phyloP scores from a whole-genome alignment of 164 flowering plant genomes.

The Liquidambar formosana region DNA sequence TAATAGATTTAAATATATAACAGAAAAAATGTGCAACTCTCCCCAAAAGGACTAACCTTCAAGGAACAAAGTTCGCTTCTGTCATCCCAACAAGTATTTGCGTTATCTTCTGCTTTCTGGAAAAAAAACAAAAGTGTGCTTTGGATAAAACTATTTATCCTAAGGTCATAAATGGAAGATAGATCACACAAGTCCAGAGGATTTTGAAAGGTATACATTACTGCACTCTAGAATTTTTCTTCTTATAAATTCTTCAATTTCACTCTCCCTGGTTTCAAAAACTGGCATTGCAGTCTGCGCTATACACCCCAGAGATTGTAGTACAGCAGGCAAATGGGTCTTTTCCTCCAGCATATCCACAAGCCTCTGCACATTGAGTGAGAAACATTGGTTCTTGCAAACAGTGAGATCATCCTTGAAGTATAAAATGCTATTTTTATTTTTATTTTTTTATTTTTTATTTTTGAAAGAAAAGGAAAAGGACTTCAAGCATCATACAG shows the following conservation, averaged over 20 bases:
- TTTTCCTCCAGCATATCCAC: conserved; percentile 90
- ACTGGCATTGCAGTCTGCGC: conserved; percentile 96
- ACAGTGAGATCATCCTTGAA: not conserved
- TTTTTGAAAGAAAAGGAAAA: too few species aligned
- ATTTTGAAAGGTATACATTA: conserved; percentile 46
- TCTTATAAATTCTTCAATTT: conserved; percentile 71
- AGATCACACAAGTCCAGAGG: not conserved
- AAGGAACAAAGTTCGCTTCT: conserved; percentile 80
- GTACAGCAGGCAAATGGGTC: conserved; percentile 81
- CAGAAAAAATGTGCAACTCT: conserved; percentile 8
- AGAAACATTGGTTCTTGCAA: conserved; percentile 20
- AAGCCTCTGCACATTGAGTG: conserved; percentile 62
- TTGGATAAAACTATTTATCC: not conserved
- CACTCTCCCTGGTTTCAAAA: conserved; percentile 94
- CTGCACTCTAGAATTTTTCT: conserved; percentile 54
- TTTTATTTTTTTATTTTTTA: too few species aligned
- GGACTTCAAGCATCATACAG: not conserved
- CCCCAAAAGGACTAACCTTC: conserved; percentile 61
- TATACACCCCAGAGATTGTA: conserved; percentile 94
- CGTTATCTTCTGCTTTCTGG: conserved; percentile 58
- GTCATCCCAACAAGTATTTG: conserved; percentile 63
- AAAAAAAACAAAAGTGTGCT: conserved; percentile 12
- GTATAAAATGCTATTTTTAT: too few species aligned
- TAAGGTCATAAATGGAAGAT: not conserved
- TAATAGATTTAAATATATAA: conserved; percentile 9